Conservation (phyloP, 148 eudicot genomes). For the Chenopodium quinoa region DNA sequence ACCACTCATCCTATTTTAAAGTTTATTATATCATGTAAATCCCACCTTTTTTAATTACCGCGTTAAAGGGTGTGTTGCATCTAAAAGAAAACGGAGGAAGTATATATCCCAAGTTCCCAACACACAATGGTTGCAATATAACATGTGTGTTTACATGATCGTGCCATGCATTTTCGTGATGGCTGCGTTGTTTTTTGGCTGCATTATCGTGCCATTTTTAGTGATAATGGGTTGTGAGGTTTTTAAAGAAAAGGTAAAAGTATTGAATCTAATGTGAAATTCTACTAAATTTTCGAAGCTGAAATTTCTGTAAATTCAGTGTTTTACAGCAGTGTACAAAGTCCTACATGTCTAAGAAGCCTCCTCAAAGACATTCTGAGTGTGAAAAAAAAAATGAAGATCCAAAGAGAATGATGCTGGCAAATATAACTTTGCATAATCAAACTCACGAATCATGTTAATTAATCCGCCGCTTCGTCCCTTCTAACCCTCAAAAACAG, state of each 20-base stretch:
- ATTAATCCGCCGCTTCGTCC: conserved; percentile 20
- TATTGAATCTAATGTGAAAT: not conserved
- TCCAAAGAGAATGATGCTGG: conserved; percentile 4
- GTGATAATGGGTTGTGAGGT: not conserved
- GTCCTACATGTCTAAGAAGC: no score
- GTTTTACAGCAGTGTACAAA: not conserved
- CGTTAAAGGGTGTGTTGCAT: no score
- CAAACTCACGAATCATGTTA: conserved; percentile 23
- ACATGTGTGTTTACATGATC: no score
- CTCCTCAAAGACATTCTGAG: not conserved
- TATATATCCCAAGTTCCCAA: no score
- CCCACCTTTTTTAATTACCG: no score
- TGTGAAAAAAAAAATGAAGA: not conserved
- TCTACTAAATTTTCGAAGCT: not conserved
- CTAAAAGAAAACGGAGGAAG: no score
- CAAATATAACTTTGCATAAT: conserved; percentile 19
- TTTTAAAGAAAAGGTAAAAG: not conserved
- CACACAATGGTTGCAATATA: no score
- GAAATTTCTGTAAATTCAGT: not conserved
- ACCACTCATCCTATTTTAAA: no score
- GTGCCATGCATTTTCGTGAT: no score
- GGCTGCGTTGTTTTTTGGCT: no score
- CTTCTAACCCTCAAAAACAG: conserved; percentile 20
- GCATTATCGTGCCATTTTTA: no score
- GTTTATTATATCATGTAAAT: no score